These are phyloP conservation scores for Ailanthus altissimus DNA, from an alignment of 345 rosid genomes.

Conservation along the genomic window DNA sequence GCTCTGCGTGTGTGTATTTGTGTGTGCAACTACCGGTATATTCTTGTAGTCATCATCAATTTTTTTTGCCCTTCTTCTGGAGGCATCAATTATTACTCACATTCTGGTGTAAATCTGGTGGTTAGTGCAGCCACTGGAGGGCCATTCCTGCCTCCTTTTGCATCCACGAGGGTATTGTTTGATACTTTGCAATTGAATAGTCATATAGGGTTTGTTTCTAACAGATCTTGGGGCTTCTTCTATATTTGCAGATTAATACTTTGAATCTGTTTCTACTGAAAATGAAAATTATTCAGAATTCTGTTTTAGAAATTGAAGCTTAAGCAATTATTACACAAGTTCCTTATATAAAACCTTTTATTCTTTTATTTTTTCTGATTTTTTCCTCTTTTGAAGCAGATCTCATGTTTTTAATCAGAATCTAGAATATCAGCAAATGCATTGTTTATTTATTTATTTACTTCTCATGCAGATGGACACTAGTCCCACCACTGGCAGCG, in stretches of 20 bases:
- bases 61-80: background rate
- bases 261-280: constrained; percentile 4
- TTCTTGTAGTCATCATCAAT: background rate
- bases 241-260: background rate
- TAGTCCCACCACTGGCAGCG: constrained; percentile 98
- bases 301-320: background rate
- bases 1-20: background rate
- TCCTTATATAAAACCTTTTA: background rate
- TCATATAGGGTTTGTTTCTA: background rate
- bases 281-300: background rate
- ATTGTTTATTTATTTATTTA: background rate
- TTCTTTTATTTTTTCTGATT: background rate
- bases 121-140: background rate
- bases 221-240: background rate
- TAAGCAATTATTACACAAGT: background rate
- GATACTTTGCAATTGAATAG: background rate
- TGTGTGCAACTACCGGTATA: background rate
- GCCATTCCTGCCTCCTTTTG: background rate
- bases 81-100: background rate
- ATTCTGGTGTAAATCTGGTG: background rate
- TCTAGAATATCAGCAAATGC: constrained; percentile 2
- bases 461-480: constrained; percentile 71
- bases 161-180: background rate
- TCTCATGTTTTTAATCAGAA: constrained; percentile 14
- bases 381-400: background rate